Evolutionary conservation across 2,329 filamentous ascomycete species (phyloP), one percentile per base, ranked within the genome.

Genomic region (Stagonosporopsis tanaceti): DNA sequence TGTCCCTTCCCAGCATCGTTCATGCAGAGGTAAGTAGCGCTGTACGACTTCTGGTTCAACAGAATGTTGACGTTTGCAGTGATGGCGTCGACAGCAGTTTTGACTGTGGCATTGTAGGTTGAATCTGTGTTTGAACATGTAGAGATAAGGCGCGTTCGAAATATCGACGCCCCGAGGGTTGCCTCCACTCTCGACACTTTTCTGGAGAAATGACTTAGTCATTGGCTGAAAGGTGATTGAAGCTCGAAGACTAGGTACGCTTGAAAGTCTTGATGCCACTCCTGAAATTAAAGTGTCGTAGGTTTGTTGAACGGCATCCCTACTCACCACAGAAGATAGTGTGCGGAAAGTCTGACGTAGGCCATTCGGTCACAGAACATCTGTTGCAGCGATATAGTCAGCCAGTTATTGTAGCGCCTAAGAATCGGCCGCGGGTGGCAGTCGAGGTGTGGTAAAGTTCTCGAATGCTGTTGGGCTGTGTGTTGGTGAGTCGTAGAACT

Each of bases 1-100:
- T 70, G 69, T 15, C 66, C 62, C 38, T 63, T 61, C n/a, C 71
- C 67, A 3, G 64, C 64, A 48, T 76, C 63, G 30, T 70, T 69
- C 51, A 68, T 61, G 35, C 66, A 70, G 1, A 65, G 37, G 7
- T 61, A 66, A 1, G 54, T 27, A 4, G 53, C 62, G 9, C 38
- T 28, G 8, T 50, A 54, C 3, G 40, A 41, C 9, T 50, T 53
- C 1, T 40, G 45, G 3, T 34, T 14, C 0, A 66, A 54, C 12
- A 54, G 8, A 15, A 32, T 14, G 9, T 64, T 61, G 22, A 65
- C 61, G 1, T 42, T 40, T 3, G 59, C 47, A 6, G 60, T 62
- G 1, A 66, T 57, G 3, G 50, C 12, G 24, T 65, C 56, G 2
- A 54, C 59, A 25, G 53, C 50, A 24, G 47, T 32, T 6, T 52